These are phyloP conservation scores for Xylariales sp. DNA, from an alignment of 2,329 filamentous ascomycete species.

Conservation along the genomic window DNA sequence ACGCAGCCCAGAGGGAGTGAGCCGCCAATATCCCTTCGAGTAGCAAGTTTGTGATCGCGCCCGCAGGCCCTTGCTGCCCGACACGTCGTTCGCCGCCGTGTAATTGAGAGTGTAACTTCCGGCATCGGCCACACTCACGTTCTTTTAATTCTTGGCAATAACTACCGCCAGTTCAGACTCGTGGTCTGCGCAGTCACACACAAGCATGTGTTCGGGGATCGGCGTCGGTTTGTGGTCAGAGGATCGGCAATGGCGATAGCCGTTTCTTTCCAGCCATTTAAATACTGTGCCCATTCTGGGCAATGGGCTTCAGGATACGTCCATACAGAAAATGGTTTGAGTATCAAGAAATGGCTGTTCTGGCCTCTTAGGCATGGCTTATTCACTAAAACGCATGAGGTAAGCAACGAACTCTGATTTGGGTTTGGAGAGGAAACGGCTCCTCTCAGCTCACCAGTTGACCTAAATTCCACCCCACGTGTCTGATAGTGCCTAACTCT, in stretches of 20 bases:
- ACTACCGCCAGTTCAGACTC: conserved; percentile 56
- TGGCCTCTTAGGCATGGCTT: conserved; percentile 41
- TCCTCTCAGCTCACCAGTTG: too few species aligned
- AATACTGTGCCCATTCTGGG: too few species aligned
- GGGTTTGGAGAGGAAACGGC: too few species aligned
- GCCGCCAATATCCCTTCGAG: conserved; percentile 56
- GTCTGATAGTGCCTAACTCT: conserved; percentile 53
- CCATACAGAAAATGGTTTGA: too few species aligned
- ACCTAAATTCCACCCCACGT: conserved; percentile 52
- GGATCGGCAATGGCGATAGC: conserved; percentile 49
- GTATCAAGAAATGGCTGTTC: conserved; percentile 45
- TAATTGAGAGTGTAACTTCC: conserved; percentile 60
- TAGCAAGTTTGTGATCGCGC: conserved; percentile 52
- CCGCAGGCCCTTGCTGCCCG: conserved; percentile 52
- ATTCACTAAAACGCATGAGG: conserved; percentile 30
- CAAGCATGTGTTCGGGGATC: conserved; percentile 49
- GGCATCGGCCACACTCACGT: conserved; percentile 52
- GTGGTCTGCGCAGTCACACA: conserved; percentile 52
- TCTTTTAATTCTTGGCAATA: conserved; percentile 43
- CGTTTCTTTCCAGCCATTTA: too few species aligned
- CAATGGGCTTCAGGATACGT: too few species aligned
- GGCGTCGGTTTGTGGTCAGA: conserved; percentile 44
- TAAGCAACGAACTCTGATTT: too few species aligned
- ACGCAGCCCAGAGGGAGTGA: conserved; percentile 50
- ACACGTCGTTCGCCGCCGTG: conserved; percentile 60